Percentiles rank a stretch among this genome's conserved stretches.
Evolutionary conservation across 805 yeast genomes (phyloP).

Genomic region (Lipomyces yamadae): DNA sequence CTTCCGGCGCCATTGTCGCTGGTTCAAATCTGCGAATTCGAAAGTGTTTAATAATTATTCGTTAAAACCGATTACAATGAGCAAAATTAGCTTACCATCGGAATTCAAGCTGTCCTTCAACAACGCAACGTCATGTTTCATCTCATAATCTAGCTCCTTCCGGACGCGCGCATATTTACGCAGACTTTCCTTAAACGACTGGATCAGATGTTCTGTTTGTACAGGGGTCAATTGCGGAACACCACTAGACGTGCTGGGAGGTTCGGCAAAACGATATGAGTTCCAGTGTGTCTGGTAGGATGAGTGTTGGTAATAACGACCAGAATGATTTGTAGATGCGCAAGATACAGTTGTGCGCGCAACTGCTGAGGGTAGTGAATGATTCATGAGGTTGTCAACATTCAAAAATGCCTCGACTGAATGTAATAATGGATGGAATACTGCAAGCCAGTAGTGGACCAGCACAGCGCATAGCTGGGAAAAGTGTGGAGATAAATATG

Average conservation of each 20-base stretch:
- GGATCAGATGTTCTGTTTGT: slow-evolving; percentile 19
- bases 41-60: background rate
- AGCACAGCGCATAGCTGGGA: background rate
- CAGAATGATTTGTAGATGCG: background rate
- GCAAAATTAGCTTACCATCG: background rate
- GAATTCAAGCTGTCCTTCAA: background rate
- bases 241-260: background rate
- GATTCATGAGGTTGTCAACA: background rate
- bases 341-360: background rate
- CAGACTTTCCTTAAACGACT: slow-evolving; percentile 23
- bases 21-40: background rate
- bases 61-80: background rate
- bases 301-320: background rate
- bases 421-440: too few species aligned
- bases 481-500: background rate
- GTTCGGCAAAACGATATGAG: background rate
- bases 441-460: too few species aligned
- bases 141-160: slow-evolving; percentile 14
- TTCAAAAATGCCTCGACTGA: too few species aligned
- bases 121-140: slow-evolving; percentile 1
- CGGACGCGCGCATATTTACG: slow-evolving; percentile 17
- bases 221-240: slow-evolving; percentile 5
- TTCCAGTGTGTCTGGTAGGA: background rate
- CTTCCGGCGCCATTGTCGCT: background rate
- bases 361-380: background rate